Conservation (phyloP, 2,329 filamentous ascomycete genomes). For the Juglanconis oblonga region DNA sequence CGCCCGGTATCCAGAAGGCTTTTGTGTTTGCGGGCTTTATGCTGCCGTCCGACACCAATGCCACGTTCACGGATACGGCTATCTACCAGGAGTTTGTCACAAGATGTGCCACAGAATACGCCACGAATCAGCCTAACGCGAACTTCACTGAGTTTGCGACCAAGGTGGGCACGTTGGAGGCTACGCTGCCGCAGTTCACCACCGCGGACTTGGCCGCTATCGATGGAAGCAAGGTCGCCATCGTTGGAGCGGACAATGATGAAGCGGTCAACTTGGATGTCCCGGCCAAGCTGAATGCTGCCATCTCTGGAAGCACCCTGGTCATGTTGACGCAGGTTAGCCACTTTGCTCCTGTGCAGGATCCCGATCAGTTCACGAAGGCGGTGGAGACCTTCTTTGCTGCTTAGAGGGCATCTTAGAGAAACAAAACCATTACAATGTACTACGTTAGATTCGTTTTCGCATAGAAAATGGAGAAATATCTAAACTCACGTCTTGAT, state of each 20-base stretch:
- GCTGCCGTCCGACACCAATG: constrained; percentile 32
- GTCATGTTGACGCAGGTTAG: constrained; percentile 35
- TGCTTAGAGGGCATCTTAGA: too few species aligned
- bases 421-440: too few species aligned
- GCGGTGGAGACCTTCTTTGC: constrained; percentile 30
- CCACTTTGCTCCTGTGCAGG: constrained; percentile 41
- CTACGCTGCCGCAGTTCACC: constrained; percentile 30
- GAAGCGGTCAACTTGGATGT: constrained; percentile 39
- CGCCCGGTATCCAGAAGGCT: constrained; percentile 34
- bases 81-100: constrained; percentile 33
- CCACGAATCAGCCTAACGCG: constrained; percentile 29
- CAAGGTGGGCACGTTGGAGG: constrained; percentile 36
- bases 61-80: constrained; percentile 29
- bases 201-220: constrained; percentile 22
- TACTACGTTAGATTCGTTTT: too few species aligned
- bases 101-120: constrained; percentile 35
- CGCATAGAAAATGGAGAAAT: too few species aligned
- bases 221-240: constrained; percentile 26
- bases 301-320: constrained; percentile 35
- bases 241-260: constrained; percentile 29
- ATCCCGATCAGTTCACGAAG: constrained; percentile 33
- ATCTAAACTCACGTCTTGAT: too few species aligned
- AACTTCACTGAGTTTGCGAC: constrained; percentile 35
- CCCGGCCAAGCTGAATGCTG: constrained; percentile 30
- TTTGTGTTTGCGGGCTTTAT: constrained; percentile 37